Percentiles rank a stretch among this genome's conserved stretches.
These are phyloP conservation scores for Aspergillus aculeatus DNA, from an alignment of 2,329 filamentous ascomycete species.

Conservation along the genomic window DNA sequence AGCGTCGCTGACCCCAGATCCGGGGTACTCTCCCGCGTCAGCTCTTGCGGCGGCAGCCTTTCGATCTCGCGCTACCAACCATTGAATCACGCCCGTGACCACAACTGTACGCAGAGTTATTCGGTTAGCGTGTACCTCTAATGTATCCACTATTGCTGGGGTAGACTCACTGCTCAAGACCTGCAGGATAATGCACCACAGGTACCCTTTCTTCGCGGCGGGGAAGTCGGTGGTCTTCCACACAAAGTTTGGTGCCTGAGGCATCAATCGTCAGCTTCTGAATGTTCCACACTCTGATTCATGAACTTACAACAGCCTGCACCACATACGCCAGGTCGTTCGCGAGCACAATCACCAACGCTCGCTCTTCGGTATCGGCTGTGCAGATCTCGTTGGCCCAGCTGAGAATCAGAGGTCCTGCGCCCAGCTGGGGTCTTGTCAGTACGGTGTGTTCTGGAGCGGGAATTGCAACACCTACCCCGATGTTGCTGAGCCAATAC, in stretches of 20 bases:
- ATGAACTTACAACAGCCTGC: constrained; percentile 28
- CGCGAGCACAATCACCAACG: constrained; percentile 30
- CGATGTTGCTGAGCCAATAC: constrained; percentile 41
- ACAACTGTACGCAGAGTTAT: background rate
- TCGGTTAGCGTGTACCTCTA: background rate
- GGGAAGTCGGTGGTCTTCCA: constrained; percentile 46
- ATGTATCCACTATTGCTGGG: background rate
- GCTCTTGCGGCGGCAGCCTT: background rate
- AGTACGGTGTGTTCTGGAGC: background rate
- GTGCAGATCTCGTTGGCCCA: constrained; percentile 40
- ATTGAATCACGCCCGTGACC: background rate
- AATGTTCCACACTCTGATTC: background rate
- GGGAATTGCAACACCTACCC: constrained; percentile 21
- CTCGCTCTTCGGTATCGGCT: constrained; percentile 31
- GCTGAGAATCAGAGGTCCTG: constrained; percentile 40
- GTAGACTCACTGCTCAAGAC: constrained; percentile 32
- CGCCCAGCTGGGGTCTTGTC: constrained; percentile 24
- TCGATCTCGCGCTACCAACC: background rate
- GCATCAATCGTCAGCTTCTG: background rate
- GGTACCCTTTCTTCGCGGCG: constrained; percentile 38
- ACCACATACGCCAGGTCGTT: constrained; percentile 38
- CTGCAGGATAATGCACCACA: constrained; percentile 38
- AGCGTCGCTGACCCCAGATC: background rate
- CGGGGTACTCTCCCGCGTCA: background rate
- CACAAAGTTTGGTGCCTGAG: constrained; percentile 39